These are phyloP conservation scores for Sanghuangporus baumii DNA, from an alignment of 1,284 basidiomycete species.

Conservation along the genomic window DNA sequence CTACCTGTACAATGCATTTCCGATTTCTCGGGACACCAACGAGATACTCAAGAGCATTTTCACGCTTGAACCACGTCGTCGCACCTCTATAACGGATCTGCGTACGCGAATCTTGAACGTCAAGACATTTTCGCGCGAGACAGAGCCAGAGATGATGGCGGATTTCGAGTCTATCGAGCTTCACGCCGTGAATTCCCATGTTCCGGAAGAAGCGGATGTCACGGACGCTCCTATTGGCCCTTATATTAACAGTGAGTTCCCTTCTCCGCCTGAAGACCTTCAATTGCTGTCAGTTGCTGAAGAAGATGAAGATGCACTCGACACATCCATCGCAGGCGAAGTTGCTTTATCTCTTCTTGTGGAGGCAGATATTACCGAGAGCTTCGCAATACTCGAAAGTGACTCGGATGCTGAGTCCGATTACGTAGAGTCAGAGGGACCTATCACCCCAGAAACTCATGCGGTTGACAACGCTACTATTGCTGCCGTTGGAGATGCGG, in stretches of 20 bases:
- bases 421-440: conserved; percentile 6
- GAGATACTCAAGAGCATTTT: conserved; percentile 65
- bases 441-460: conserved; percentile 12
- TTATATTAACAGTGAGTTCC: background rate
- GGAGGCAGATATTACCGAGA: background rate
- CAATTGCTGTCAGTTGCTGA: background rate
- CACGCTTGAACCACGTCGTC: conserved; percentile 64
- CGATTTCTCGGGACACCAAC: conserved; percentile 68
- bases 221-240: background rate
- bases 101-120: conserved; percentile 49
- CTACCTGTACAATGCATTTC: conserved; percentile 70
- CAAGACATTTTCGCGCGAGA: background rate
- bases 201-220: background rate
- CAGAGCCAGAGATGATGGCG: background rate
- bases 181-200: background rate
- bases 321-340: background rate
- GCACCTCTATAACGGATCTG: conserved; percentile 67
- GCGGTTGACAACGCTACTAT: background rate
- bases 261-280: background rate
- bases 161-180: background rate
- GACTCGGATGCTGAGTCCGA: background rate
- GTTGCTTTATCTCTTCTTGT: background rate
- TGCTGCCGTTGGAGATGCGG: background rate
- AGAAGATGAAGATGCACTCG: background rate
- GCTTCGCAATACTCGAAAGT: background rate